Evolutionary conservation across 331 rosid genomes (phyloP).

Genomic region (Rhamnella rubrinervis): DNA sequence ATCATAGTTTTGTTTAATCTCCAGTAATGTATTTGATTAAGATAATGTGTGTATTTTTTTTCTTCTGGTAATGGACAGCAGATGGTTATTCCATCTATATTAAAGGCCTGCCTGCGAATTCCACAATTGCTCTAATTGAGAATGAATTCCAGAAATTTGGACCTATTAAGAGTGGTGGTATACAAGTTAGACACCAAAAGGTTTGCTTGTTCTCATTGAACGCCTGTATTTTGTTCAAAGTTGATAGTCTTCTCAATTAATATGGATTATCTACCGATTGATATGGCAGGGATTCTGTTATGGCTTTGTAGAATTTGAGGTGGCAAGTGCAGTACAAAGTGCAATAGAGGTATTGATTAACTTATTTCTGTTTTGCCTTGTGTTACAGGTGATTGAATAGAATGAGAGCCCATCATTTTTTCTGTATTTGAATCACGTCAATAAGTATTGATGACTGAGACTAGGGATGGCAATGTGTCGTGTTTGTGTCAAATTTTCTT

Average conservation of each 20-base stretch:
- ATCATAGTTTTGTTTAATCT: not conserved
- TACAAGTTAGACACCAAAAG: constrained; percentile 76
- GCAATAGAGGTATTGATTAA: constrained; percentile 69
- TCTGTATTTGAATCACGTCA: not conserved
- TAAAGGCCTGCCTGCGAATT: constrained; percentile 50
- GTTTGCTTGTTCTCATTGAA: constrained; percentile 29
- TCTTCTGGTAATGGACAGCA: constrained; percentile 34
- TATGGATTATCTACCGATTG: constrained; percentile 4
- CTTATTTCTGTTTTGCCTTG: not conserved
- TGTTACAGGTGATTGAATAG: not conserved
- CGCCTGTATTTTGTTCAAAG: not conserved
- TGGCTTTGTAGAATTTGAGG: constrained; percentile 92
- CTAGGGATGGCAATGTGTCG: no score
- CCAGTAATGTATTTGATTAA: not conserved
- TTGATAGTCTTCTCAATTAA: constrained; percentile 1
- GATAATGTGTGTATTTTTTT: constrained; percentile 1
- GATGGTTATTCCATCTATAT: constrained; percentile 81
- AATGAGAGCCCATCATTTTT: not conserved
- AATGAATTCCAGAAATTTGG: constrained; percentile 82
- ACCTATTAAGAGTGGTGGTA: constrained; percentile 67
- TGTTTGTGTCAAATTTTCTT: no score
- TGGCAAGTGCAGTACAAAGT: constrained; percentile 56
- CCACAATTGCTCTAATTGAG: constrained; percentile 49
- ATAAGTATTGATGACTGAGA: not conserved
- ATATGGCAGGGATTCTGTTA: constrained; percentile 67